Evolutionary conservation across 75 land plant genomes (phyloP).

Genomic region (Gnetum montanum): DNA sequence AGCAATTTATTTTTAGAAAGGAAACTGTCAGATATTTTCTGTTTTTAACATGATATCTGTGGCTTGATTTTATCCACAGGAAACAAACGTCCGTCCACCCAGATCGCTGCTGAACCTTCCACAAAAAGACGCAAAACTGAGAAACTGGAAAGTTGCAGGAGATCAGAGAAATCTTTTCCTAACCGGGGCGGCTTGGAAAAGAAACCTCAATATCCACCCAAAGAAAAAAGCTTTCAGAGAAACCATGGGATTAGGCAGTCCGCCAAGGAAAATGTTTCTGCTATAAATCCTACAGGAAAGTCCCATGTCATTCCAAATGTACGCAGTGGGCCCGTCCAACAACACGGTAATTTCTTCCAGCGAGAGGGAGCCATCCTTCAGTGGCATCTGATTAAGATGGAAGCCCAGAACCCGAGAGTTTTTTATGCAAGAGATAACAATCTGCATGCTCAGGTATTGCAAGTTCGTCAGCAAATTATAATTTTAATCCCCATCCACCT

Average conservation of each 20-base stretch:
- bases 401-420: neutral
- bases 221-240: neutral
- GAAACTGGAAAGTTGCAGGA: neutral
- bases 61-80: neutral
- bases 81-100: neutral
- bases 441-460: no score
- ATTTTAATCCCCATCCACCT: no score
- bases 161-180: neutral
- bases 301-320: no score
- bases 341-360: no score
- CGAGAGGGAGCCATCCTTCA: neutral
- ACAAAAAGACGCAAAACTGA: constrained; percentile 3
- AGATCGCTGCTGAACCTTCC: neutral
- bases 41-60: neutral
- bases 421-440: no score
- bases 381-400: neutral
- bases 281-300: no score
- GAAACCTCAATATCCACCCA: neutral
- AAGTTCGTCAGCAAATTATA: no score
- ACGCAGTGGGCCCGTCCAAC: neutral
- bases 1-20: neutral
- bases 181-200: no score
- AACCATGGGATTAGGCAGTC: neutral
- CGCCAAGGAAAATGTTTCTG: no score
- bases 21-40: neutral